A percentile compares a stretch with the other conserved stretches of the same genome.
These are phyloP conservation scores for Hygrocybe punicea DNA, from an alignment of 768 basidiomycete species.

Conservation along the genomic window DNA sequence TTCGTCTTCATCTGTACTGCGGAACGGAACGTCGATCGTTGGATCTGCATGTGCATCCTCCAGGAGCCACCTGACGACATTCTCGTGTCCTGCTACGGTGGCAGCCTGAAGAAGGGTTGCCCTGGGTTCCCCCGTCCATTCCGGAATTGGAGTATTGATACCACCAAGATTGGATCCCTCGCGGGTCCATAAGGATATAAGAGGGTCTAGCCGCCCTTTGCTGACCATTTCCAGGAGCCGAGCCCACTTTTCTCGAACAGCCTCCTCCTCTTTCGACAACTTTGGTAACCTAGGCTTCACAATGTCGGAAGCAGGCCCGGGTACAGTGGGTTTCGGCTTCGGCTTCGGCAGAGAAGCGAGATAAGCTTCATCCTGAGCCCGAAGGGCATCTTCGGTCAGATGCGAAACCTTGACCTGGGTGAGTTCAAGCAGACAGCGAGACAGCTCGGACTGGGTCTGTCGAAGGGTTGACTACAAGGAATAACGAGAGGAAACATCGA, in stretches of 20 bases:
- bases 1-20: slow-evolving; percentile 30
- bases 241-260: slow-evolving; percentile 72
- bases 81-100: slow-evolving; percentile 67
- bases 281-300: slow-evolving; percentile 53
- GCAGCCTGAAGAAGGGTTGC: slow-evolving; percentile 79
- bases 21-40: slow-evolving; percentile 56
- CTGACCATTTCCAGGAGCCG: slow-evolving; percentile 85
- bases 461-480: not conserved
- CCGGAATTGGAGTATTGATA: slow-evolving; percentile 61
- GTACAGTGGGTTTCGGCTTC: slow-evolving; percentile 44
- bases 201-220: slow-evolving; percentile 80
- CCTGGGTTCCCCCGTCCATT: slow-evolving; percentile 60
- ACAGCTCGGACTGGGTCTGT: slow-evolving; percentile 87
- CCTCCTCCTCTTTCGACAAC: slow-evolving; percentile 78
- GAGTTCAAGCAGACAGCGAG: slow-evolving; percentile 83
- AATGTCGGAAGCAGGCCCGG: slow-evolving; percentile 36
- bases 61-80: slow-evolving; percentile 70
- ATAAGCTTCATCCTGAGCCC: slow-evolving; percentile 83
- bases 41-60: slow-evolving; percentile 78
- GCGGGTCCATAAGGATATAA: slow-evolving; percentile 78
- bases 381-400: slow-evolving; percentile 79
- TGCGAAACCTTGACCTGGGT: slow-evolving; percentile 81
- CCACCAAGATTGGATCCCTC: slow-evolving; percentile 58
- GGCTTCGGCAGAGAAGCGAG: slow-evolving; percentile 86
- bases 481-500: not conserved